Conservation (phyloP, 2,329 filamentous ascomycete species). For the Penicillium sp. region DNA sequence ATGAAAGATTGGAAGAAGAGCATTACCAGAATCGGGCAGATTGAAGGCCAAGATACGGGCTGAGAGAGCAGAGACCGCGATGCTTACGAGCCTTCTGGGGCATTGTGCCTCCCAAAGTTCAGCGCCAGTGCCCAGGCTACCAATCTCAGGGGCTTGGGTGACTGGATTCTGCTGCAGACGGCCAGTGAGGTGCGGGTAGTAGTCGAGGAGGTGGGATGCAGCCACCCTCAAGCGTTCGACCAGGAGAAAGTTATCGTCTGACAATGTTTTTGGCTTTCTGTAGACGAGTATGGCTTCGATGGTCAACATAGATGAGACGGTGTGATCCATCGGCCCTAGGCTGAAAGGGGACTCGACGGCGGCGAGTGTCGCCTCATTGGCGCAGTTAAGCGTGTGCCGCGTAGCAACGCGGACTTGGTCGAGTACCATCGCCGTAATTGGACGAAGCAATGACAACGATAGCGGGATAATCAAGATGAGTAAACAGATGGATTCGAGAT, state of each 20-base stretch:
- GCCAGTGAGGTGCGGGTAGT: slow-evolving; percentile 8
- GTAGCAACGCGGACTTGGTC: slow-evolving; percentile 1
- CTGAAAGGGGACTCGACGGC: background rate
- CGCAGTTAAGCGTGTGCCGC: slow-evolving; percentile 5
- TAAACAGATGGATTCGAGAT: no score
- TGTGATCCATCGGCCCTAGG: slow-evolving; percentile 1
- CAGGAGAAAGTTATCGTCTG: background rate
- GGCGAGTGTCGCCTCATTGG: background rate
- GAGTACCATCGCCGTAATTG: background rate
- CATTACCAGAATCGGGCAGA: background rate
- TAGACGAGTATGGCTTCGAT: slow-evolving; percentile 4
- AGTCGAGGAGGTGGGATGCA: background rate
- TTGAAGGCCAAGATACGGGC: background rate
- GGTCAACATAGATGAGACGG: background rate
- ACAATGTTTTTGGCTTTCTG: background rate
- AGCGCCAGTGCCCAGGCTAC: background rate
- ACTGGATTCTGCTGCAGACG: background rate
- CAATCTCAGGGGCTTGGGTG: background rate
- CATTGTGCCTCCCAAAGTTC: slow-evolving; percentile 5
- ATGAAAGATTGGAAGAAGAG: background rate
- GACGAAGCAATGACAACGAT: background rate
- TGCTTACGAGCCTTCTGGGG: background rate
- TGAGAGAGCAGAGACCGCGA: background rate
- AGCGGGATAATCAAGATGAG: background rate
- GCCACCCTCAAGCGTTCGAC: background rate